Evolutionary conservation across 75 land plant species (phyloP), one percentile per base, ranked within the genome.

Genomic region (Picea glauca): DNA sequence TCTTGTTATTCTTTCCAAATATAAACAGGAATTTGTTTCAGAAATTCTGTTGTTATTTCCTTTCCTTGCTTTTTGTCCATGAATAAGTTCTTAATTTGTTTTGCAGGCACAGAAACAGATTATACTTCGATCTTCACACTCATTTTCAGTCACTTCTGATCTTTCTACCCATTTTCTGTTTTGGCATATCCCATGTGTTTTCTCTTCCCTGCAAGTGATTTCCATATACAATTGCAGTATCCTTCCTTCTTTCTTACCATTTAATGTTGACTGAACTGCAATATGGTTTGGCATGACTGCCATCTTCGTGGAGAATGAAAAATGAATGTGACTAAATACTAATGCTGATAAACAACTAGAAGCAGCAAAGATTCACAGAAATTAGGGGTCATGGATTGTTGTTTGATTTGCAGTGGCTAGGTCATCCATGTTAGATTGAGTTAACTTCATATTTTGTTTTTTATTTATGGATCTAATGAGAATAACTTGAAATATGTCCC

Each of bases 121-220:
- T 68, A 30, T 68, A 20, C 8, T 67, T 32, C 20, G 56, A 50
- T 50, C 1, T 50, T 50, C 56, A 50, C 11, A 50, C 11, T 35
- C 72, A 14, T 38, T 68, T 33, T 43, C 6, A 68, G 6, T 68
- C 50, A 68, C 72, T 68, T 68, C 72, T 17, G n/a, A 68, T 40
- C 18, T 68, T 68, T 38, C 56, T 4, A 68, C 3, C 2, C 40
- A 7, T 18, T 68, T 65, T 65, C 40, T 6, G 7, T 20, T 38
- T n/a, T 40, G 56, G 20, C 50, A 40, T 40, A 2, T 20, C 72
- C 50, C 50, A 68, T 38, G 18, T 68, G 46, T 68, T 3, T 20
- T 68, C 72, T 33, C 5, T 50, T 50, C 35, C 13, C 17, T 68
- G 35, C 21, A 33, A 68, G 12, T 68, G 46, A 18, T 35, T 68